These are phyloP conservation scores for Coemansia sp. DNA, from an alignment of 192 early-diverging fungal genomes.

Conservation along the genomic window DNA sequence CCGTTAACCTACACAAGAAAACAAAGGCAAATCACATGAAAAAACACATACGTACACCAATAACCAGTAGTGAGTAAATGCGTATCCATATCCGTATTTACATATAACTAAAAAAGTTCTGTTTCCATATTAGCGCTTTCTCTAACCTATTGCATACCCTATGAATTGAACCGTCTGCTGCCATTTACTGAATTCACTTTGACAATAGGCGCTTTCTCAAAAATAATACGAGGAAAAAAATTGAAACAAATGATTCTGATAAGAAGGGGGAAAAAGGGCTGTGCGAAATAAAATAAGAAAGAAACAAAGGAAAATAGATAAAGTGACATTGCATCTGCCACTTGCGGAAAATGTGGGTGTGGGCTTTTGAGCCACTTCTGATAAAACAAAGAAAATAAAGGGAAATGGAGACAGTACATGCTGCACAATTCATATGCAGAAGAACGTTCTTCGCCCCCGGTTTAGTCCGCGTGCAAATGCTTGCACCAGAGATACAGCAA, in stretches of 20 bases:
- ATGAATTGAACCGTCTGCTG: background rate
- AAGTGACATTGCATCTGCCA: background rate
- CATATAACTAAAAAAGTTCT: background rate
- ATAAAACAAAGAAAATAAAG: background rate
- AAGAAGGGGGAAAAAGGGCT: too few relatives aligned
- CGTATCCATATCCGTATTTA: background rate
- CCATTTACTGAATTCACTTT: background rate
- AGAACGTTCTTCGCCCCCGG: too few relatives aligned
- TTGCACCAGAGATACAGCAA: too few relatives aligned
- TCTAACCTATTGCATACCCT: background rate
- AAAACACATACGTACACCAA: too few relatives aligned
- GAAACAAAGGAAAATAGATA: background rate
- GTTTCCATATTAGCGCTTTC: background rate
- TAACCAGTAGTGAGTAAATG: background rate
- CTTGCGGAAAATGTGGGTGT: background rate
- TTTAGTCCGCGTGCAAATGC: too few relatives aligned
- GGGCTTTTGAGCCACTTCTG: background rate
- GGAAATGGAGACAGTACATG: background rate
- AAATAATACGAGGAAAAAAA: background rate
- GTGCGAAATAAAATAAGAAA: background rate
- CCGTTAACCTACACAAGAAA: slow-evolving; percentile 41
- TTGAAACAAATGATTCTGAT: background rate
- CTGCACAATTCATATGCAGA: too few relatives aligned
- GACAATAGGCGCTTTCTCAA: background rate
- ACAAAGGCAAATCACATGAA: background rate